Percentiles rank a stretch among this genome's conserved stretches.
phyloP scores from a whole-genome alignment of 225 moss, liverwort and hornwort genomes.

The Polytrichum commune region DNA sequence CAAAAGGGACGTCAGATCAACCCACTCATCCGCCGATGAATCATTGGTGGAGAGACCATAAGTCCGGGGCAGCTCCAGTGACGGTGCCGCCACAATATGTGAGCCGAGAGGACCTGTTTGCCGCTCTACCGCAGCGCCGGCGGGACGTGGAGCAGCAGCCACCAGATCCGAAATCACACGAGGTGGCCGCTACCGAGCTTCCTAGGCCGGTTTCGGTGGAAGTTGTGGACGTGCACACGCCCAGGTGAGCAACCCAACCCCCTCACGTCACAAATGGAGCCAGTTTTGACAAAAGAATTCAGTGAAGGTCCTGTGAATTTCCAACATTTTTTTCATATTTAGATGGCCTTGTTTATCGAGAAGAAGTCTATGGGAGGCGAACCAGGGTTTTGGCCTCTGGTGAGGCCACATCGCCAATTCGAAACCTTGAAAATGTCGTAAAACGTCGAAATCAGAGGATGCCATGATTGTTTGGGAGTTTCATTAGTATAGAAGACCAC shows the following conservation, averaged over 20 bases:
- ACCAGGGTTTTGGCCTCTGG: too few species aligned
- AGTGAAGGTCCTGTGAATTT: too few species aligned
- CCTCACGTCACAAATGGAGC: too few species aligned
- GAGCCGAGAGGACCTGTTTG: constrained; percentile 2
- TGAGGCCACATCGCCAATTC: too few species aligned
- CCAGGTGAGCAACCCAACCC: neutral
- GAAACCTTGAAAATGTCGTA: too few species aligned
- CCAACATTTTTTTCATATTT: too few species aligned
- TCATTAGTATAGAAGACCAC: too few species aligned
- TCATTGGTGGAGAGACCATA: constrained; percentile 9
- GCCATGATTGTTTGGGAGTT: too few species aligned
- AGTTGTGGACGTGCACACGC: neutral
- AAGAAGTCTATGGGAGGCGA: too few species aligned
- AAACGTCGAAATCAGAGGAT: too few species aligned
- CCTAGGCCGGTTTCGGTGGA: neutral
- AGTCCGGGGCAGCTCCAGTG: neutral
- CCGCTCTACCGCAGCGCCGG: neutral
- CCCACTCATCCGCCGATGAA: neutral
- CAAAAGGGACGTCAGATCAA: neutral
- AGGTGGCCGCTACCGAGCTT: neutral
- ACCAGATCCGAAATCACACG: neutral
- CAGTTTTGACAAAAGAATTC: too few species aligned
- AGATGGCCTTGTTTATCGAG: too few species aligned
- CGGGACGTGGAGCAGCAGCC: neutral
- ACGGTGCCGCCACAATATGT: constrained; percentile 11